Evolutionary conservation across 441 rosid genomes (phyloP).

Genomic region (Jatropha podagrica): DNA sequence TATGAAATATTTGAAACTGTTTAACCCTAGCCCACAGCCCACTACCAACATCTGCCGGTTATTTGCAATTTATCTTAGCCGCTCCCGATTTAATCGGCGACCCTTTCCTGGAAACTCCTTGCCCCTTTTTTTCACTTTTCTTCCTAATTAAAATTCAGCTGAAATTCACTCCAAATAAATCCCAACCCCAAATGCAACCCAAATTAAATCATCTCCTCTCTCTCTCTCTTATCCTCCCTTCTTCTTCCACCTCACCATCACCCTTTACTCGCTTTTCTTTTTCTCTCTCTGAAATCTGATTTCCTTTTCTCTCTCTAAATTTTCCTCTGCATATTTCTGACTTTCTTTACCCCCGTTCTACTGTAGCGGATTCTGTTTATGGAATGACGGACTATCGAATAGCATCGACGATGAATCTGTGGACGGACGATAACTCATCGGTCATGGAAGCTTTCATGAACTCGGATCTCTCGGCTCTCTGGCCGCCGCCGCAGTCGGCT

Average conservation of each 20-base stretch:
- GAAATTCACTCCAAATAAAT: slow-evolving; percentile 46
- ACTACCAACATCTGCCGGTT: slow-evolving; percentile 14
- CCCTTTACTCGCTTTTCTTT: not conserved
- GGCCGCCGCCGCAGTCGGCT: slow-evolving; percentile 59
- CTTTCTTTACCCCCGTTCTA: not conserved
- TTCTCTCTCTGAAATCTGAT: not conserved
- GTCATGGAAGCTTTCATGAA: slow-evolving; percentile 94
- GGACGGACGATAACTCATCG: slow-evolving; percentile 76
- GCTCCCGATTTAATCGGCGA: slow-evolving; percentile 37
- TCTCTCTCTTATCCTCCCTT: not conserved
- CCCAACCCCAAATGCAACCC: slow-evolving; percentile 36
- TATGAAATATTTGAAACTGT: not conserved
- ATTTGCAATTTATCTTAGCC: not conserved
- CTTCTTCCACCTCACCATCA: not conserved
- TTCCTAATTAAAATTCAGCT: slow-evolving; percentile 26
- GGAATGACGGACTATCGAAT: slow-evolving; percentile 58
- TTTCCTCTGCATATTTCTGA: not conserved
- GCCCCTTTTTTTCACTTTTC: not conserved
- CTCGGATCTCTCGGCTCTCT: slow-evolving; percentile 63
- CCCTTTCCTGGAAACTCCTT: slow-evolving; percentile 25
- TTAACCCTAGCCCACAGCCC: not conserved
- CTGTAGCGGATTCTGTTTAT: not conserved
- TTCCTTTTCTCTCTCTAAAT: not conserved
- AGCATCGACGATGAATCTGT: slow-evolving; percentile 65
- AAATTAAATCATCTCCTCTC: slow-evolving; percentile 6